phyloP scores from a whole-genome alignment of 2,329 filamentous ascomycete genomes.

The Nemania serpens region DNA sequence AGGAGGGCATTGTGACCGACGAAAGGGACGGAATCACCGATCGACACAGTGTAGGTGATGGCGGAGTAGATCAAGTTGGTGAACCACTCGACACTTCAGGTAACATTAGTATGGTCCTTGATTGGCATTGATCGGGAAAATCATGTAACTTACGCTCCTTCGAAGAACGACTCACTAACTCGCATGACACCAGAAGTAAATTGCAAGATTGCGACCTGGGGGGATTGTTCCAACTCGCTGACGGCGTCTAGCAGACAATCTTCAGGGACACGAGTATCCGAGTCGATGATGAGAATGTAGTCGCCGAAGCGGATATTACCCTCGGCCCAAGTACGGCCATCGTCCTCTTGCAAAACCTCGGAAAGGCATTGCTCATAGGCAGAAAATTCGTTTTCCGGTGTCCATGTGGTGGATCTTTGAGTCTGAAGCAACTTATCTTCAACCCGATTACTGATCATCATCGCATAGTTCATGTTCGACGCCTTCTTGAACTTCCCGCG shows the following conservation, averaged over 20 bases:
- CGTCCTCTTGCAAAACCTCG: slow-evolving; percentile 67
- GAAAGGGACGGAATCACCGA: slow-evolving; percentile 77
- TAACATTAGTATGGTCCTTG: slow-evolving; percentile 14
- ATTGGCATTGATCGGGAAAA: not conserved
- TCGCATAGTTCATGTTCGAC: slow-evolving; percentile 73
- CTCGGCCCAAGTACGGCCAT: slow-evolving; percentile 75
- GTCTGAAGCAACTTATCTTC: slow-evolving; percentile 68
- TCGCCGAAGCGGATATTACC: slow-evolving; percentile 86
- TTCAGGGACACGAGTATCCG: slow-evolving; percentile 75
- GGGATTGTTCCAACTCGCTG: slow-evolving; percentile 80
- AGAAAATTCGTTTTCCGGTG: slow-evolving; percentile 67
- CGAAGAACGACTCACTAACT: slow-evolving; percentile 74
- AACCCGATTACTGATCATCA: slow-evolving; percentile 70
- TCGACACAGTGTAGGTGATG: slow-evolving; percentile 77
- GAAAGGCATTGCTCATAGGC: slow-evolving; percentile 69
- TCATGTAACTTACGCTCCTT: slow-evolving; percentile 49
- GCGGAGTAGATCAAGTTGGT: slow-evolving; percentile 77
- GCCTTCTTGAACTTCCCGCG: slow-evolving; percentile 73
- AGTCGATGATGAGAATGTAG: slow-evolving; percentile 79
- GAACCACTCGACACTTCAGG: slow-evolving; percentile 68
- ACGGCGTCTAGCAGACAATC: slow-evolving; percentile 81
- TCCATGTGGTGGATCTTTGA: slow-evolving; percentile 65
- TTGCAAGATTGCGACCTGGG: slow-evolving; percentile 78
- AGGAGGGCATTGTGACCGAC: slow-evolving; percentile 82
- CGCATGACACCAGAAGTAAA: slow-evolving; percentile 81